These are phyloP conservation scores for Lolium multiflorum DNA, from an alignment of 176 grass and related monocot genomes.

Conservation along the genomic window DNA sequence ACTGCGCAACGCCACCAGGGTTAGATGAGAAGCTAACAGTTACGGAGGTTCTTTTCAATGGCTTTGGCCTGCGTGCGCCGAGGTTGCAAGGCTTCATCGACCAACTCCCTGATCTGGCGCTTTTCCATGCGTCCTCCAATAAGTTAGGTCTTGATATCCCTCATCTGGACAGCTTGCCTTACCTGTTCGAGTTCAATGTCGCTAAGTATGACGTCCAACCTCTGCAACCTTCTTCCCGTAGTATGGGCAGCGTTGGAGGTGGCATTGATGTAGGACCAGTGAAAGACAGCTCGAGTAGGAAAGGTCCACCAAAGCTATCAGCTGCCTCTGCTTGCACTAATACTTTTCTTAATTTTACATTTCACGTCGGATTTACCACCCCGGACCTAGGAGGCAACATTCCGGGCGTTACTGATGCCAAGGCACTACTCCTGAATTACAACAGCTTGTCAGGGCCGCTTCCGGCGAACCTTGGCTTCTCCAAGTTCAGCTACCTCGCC, in stretches of 20 bases:
- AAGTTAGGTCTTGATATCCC: background rate
- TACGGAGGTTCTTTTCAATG: slow-evolving; percentile 39
- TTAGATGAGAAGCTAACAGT: fast-evolving
- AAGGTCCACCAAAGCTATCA: too few species aligned
- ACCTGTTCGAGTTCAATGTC: too few species aligned
- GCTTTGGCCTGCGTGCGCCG: background rate
- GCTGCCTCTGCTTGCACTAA: too few species aligned
- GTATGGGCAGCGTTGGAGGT: too few species aligned
- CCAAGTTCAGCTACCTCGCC: slow-evolving; percentile 53
- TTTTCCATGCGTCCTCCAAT: slow-evolving; percentile 67
- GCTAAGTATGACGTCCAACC: too few species aligned
- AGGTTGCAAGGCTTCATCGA: slow-evolving; percentile 7
- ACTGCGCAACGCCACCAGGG: background rate
- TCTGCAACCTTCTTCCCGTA: too few species aligned
- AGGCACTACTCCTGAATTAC: slow-evolving; percentile 46
- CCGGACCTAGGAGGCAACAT: too few species aligned
- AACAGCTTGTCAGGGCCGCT: slow-evolving; percentile 35
- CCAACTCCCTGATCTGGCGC: slow-evolving; percentile 36
- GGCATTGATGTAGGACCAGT: too few species aligned
- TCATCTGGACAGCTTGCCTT: fast-evolving
- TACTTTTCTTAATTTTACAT: too few species aligned
- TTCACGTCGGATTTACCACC: too few species aligned
- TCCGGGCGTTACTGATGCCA: fast-evolving
- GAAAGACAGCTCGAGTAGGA: too few species aligned
- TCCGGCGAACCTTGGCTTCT: background rate